Base-by-base conservation (phyloP, 2,329 filamentous ascomycete genomes). In the Aspergillus quadrilineatus region DNA sequence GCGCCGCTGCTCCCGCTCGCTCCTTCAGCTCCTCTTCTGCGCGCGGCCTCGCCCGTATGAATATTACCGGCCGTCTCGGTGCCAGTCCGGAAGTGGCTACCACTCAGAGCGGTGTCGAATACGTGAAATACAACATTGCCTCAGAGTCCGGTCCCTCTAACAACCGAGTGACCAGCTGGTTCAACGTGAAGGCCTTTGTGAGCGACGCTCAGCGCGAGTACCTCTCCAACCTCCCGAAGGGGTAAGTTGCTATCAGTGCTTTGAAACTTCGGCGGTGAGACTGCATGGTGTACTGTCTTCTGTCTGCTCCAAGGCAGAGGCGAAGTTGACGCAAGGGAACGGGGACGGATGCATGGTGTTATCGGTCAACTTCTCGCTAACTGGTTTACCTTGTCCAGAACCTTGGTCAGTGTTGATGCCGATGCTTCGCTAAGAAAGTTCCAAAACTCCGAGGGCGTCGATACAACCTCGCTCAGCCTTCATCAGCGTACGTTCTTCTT, bases 31-130 rank as follows among this genome's bases (percentile, higher is more conserved):
- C 86, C 66, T 78, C 85, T 41, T 75, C 83, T 49, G 67, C 79
- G 43, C 77, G 78, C 63, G 82, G 84, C 60, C 69, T 94, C 64
- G 90, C 94, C 65, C 89, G 87, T 75, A 89, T 99, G 80, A 89
- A 86, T 68, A 80, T 99, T 74, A 83, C 97, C 65, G 94, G 94
- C 70, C 89, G 92, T 74, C 85, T 99, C 50, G 91, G 84, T 59
- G 84, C 86, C 66, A 82, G 85, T 52, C 93, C 94, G 57, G 92
- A 97, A 80, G 68, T 92, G 63, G 80, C 83, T 37, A 74, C 85
- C 57, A 90, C 89, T 47, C 82, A 84, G 67, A 87, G 79, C 51
- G 91, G 91, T 57, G 82, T 82, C 61, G 89, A 95, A 62, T 69
- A 96, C 57, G 71, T 97, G 69, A 85, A 83, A 67, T 97, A 96